These are phyloP conservation scores for Lentinula lateritia DNA, from an alignment of 768 basidiomycete genomes.

Conservation along the genomic window DNA sequence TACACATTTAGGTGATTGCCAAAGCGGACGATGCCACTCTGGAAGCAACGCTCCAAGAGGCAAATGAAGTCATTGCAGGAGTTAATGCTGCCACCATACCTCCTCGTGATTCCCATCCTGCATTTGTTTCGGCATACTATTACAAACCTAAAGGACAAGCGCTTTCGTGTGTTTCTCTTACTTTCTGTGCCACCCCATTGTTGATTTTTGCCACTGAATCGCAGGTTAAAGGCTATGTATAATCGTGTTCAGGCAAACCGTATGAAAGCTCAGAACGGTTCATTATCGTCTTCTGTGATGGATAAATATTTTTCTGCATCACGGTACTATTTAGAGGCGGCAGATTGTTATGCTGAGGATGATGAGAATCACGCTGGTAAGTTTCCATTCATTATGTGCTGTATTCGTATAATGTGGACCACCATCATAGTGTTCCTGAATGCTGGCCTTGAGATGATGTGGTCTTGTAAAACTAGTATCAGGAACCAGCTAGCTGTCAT, in stretches of 20 bases:
- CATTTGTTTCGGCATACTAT: slow-evolving; percentile 30
- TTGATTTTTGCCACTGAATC: too few species aligned
- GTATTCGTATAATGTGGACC: background rate
- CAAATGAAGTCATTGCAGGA: slow-evolving; percentile 16
- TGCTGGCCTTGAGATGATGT: background rate
- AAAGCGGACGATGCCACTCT: too few species aligned
- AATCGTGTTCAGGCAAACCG: background rate
- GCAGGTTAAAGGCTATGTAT: background rate
- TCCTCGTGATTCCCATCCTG: slow-evolving; percentile 17
- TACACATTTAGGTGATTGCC: too few species aligned
- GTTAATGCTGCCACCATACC: slow-evolving; percentile 16
- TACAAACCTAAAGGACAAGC: slow-evolving; percentile 30
- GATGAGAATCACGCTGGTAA: background rate
- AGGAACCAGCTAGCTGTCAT: slow-evolving; percentile 13
- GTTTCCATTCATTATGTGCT: background rate
- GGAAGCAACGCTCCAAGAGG: too few species aligned
- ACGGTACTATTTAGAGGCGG: background rate
- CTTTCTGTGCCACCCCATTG: too few species aligned
- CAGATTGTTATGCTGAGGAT: background rate
- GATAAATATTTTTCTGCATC: background rate
- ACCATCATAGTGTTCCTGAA: background rate
- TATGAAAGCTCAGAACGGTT: background rate
- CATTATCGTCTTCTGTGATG: background rate
- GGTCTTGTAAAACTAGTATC: background rate
- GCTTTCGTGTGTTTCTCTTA: slow-evolving; percentile 23